phyloP scores from a whole-genome alignment of 768 basidiomycete species.

The Phylloporus scabripes region DNA sequence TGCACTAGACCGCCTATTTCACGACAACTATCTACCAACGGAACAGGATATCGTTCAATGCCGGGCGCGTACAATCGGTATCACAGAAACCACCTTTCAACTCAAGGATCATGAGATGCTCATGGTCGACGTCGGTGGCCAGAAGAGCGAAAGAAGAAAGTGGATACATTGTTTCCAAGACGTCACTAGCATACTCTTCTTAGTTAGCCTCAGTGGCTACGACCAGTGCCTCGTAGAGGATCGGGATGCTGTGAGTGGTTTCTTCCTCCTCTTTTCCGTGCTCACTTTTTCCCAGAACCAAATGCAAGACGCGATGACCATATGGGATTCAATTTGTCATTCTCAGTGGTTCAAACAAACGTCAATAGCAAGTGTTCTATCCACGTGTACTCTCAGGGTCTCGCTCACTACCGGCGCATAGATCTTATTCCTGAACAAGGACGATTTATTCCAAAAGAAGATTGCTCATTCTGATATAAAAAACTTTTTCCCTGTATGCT shows the following conservation, averaged over 20 bases:
- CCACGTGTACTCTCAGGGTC: neutral
- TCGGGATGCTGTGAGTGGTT: conserved; percentile 68
- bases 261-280: neutral
- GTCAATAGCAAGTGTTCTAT: conserved; percentile 61
- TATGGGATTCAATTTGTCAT: conserved; percentile 97
- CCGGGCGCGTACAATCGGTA: conserved; percentile 84
- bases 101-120: conserved; percentile 78
- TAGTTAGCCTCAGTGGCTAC: conserved; percentile 89
- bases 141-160: conserved; percentile 89
- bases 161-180: conserved; percentile 97
- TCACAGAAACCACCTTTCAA: conserved; percentile 81
- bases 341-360: conserved; percentile 96
- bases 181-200: conserved; percentile 87
- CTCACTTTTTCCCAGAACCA: conserved; percentile 52
- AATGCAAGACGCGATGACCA: conserved; percentile 99
- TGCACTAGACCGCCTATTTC: conserved; percentile 75
- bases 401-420: conserved; percentile 24
- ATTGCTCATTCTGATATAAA: conserved; percentile 77
- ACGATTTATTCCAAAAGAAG: conserved; percentile 87
- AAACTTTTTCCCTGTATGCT: conserved; percentile 77
- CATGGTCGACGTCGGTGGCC: conserved; percentile 92
- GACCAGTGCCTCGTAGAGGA: conserved; percentile 94
- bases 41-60: conserved; percentile 88
- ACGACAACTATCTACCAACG: conserved; percentile 61
- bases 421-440: conserved; percentile 96